These are phyloP conservation scores for Sporothrix mexicana DNA, from an alignment of 2,329 filamentous ascomycete species.

Conservation along the genomic window DNA sequence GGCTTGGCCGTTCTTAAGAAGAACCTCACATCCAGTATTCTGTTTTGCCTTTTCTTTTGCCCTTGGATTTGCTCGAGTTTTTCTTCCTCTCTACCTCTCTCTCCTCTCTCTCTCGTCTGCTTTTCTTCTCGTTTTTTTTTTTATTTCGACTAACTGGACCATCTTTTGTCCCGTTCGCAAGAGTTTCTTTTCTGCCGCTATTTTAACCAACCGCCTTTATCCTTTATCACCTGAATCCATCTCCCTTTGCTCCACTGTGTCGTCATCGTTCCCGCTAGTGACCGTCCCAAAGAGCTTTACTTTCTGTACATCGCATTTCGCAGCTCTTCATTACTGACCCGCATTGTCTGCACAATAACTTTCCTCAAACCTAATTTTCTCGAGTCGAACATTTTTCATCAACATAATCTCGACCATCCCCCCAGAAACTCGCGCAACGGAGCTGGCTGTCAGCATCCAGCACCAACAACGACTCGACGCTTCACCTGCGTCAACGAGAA, in stretches of 20 bases:
- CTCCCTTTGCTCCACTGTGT: slow-evolving; percentile 27
- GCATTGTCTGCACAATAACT: no score
- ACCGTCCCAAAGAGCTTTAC: neutral
- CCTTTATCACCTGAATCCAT: neutral
- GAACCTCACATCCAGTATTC: neutral
- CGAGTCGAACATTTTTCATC: neutral
- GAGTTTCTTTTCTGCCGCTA: neutral
- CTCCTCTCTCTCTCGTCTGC: neutral
- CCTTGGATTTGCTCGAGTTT: neutral
- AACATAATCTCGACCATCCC: neutral
- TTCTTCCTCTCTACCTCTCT: neutral
- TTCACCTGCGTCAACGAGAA: neutral
- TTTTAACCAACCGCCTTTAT: neutral
- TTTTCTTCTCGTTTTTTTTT: neutral
- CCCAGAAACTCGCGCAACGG: neutral
- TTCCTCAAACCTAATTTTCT: neutral
- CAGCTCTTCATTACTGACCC: neutral
- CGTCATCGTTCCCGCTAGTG: slow-evolving; percentile 27
- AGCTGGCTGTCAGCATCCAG: slow-evolving; percentile 6
- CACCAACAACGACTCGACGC: neutral
- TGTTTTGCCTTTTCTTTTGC: neutral
- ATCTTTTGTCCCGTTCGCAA: neutral
- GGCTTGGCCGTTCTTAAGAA: neutral
- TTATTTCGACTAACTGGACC: slow-evolving; percentile 1
- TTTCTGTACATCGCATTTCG: no score